Conservation (phyloP, 441 rosid species). For the Erodium chrysanthum region DNA sequence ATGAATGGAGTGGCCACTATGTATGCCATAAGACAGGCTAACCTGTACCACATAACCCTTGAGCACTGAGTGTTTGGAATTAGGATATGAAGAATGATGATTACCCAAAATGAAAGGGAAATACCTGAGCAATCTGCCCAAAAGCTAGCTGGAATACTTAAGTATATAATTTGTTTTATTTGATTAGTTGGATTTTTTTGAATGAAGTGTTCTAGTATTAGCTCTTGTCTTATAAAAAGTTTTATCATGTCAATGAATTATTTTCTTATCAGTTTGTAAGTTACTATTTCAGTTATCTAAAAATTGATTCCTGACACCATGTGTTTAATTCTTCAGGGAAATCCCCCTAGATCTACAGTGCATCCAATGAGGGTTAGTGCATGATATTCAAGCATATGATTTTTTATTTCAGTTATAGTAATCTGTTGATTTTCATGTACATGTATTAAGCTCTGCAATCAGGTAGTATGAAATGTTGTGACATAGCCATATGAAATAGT, state of each 20-base stretch:
- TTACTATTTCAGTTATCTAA: not conserved
- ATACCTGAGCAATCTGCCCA: not conserved
- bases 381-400: conserved; percentile 22
- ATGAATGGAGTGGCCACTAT: not conserved
- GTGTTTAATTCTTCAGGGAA: conserved; percentile 50
- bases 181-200: not conserved
- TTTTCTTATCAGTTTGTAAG: not conserved
- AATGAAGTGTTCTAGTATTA: not conserved
- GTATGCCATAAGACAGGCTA: not conserved
- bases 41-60: not conserved
- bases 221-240: not conserved
- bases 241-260: not conserved
- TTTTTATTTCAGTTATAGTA: conserved; percentile 1
- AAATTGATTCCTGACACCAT: not conserved
- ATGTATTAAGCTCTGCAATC: not conserved
- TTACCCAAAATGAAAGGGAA: not conserved
- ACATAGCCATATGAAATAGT: too few relatives aligned
- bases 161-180: conserved; percentile 4
- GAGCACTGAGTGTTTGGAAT: not conserved
- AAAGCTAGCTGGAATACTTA: not conserved
- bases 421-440: not conserved
- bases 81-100: not conserved
- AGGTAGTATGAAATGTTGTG: too few relatives aligned
- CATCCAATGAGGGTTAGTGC: conserved; percentile 99
- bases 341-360: conserved; percentile 94